Conservation (phyloP, 2,329 filamentous ascomycete genomes). For the Cercospora sp. region DNA sequence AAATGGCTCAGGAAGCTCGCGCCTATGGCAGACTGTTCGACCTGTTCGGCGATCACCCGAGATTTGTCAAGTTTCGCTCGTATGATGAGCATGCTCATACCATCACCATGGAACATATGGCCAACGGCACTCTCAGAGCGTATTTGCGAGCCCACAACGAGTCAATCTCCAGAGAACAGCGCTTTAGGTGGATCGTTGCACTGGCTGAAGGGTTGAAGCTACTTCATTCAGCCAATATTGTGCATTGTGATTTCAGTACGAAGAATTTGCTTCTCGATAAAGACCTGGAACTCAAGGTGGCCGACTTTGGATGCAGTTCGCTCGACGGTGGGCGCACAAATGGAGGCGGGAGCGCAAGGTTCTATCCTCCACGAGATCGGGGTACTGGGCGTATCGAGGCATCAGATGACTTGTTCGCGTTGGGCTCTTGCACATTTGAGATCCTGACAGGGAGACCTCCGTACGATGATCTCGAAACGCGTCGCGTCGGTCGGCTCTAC, state of each 20-base stretch:
- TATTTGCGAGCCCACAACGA: not conserved
- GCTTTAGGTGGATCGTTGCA: not conserved
- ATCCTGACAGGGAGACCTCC: not conserved
- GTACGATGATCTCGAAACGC: not conserved
- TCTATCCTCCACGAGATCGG: not conserved
- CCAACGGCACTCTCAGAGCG: not conserved
- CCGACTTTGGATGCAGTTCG: not conserved
- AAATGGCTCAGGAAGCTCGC: not conserved
- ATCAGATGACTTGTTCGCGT: not conserved
- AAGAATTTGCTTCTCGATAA: not conserved
- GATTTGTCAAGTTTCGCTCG: not conserved
- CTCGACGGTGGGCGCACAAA: not conserved
- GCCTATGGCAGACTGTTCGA: not conserved
- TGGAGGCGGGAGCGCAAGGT: not conserved
- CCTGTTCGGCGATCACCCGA: not conserved
- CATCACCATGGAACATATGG: not conserved
- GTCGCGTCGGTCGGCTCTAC: not conserved
- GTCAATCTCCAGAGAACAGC: not conserved
- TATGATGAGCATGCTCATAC: too few relatives aligned
- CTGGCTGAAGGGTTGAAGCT: not conserved
- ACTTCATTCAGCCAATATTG: not conserved
- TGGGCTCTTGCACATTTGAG: not conserved
- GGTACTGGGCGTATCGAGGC: too few relatives aligned
- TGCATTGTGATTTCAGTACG: not conserved
- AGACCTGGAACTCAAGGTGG: not conserved